Percentiles rank a stretch among this genome's conserved stretches.
phyloP scores from a whole-genome alignment of 2,329 filamentous ascomycete genomes.

The Hymenoscyphus fraxineus region DNA sequence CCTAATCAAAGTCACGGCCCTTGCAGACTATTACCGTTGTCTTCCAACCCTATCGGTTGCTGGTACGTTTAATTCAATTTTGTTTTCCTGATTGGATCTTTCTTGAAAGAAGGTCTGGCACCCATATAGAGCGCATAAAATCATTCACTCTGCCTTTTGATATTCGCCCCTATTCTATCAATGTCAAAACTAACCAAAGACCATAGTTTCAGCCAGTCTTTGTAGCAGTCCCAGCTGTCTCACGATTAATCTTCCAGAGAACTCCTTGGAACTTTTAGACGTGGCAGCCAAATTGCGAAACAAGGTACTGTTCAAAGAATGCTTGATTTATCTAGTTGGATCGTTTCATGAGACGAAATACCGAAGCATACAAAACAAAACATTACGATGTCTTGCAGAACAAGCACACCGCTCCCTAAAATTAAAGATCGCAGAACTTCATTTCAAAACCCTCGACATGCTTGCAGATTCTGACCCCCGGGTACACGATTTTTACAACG shows the following conservation, averaged over 20 bases:
- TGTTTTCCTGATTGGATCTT: too few species aligned
- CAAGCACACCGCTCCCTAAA: neutral
- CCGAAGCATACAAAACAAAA: neutral
- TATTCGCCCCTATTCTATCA: neutral
- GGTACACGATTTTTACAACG: too few species aligned
- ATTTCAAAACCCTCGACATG: too few species aligned
- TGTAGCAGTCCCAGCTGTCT: too few species aligned
- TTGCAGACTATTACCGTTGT: neutral
- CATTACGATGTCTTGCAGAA: neutral
- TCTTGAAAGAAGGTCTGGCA: too few species aligned
- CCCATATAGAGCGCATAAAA: too few species aligned
- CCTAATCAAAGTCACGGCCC: too few species aligned
- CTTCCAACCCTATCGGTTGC: neutral
- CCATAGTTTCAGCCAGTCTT: constrained; percentile 1
- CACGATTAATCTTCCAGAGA: too few species aligned
- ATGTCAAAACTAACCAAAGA: neutral
- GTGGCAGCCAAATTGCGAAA: neutral
- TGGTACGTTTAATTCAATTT: neutral
- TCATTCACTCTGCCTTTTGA: too few species aligned
- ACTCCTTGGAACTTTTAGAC: neutral
- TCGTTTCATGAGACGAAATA: neutral
- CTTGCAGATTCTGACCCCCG: too few species aligned
- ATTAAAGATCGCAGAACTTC: neutral
- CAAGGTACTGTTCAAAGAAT: constrained; percentile 1
- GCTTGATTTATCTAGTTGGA: neutral